These are phyloP conservation scores for Saksenaea oblongispora DNA, from an alignment of 371 early-diverging fungal genomes.

Conservation along the genomic window DNA sequence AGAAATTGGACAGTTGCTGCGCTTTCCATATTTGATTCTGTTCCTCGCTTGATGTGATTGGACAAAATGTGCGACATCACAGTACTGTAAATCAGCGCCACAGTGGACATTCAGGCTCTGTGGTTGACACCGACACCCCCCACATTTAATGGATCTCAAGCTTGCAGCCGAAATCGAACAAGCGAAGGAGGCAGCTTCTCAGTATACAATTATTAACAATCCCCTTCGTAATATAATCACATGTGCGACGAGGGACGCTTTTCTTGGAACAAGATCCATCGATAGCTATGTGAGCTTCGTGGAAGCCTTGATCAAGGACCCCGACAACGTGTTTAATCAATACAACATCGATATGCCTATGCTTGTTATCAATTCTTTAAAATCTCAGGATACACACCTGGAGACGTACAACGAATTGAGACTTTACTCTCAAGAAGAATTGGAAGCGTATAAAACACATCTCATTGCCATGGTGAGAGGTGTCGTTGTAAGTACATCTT, in stretches of 20 bases:
- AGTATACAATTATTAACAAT: conserved; percentile 8
- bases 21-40: no score
- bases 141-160: conserved; percentile 1
- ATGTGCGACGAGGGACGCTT: conserved; percentile 22
- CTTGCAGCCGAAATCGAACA: conserved; percentile 10
- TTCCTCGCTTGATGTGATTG: no score
- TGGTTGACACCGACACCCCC: background rate
- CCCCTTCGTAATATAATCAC: conserved; percentile 25
- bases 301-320: conserved; percentile 26
- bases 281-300: conserved; percentile 30
- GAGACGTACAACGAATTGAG: conserved; percentile 36
- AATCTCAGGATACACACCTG: conserved; percentile 28
- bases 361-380: conserved; percentile 35
- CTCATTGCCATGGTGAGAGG: conserved; percentile 34
- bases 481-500: conserved; percentile 27
- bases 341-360: conserved; percentile 19
- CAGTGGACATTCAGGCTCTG: background rate
- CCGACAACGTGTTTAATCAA: conserved; percentile 18
- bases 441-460: conserved; percentile 16
- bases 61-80: no score
- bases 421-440: conserved; percentile 13
- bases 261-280: conserved; percentile 27
- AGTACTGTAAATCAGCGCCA: background rate
- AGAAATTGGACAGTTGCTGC: no score
- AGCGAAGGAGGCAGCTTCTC: conserved; percentile 8